Conservation (phyloP, 805 yeast species). For the Candida sakaeoensis region DNA sequence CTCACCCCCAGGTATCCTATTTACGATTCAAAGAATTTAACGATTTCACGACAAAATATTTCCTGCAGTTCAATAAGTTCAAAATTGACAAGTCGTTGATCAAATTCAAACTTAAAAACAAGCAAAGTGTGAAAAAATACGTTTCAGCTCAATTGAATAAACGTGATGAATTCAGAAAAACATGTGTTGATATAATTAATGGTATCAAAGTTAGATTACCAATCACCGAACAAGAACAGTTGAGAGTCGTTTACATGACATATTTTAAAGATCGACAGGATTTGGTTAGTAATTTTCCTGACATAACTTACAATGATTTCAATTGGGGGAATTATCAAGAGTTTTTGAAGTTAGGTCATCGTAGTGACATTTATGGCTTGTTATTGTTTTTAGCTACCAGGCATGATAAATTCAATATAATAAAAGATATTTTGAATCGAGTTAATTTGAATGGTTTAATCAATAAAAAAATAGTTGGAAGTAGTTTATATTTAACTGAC, state of each 20-base stretch:
- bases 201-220: slow-evolving; percentile 29
- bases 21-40: slow-evolving; percentile 22
- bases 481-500: not conserved
- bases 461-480: not conserved
- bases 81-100: slow-evolving; percentile 4
- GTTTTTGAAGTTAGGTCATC: slow-evolving; percentile 12
- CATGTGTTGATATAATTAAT: slow-evolving; percentile 20
- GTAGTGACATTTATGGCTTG: slow-evolving; percentile 4
- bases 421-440: slow-evolving; percentile 17
- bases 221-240: slow-evolving; percentile 27
- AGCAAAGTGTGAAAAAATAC: slow-evolving; percentile 23
- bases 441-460: not conserved
- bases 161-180: not conserved
- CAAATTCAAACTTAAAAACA: slow-evolving; percentile 10
- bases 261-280: slow-evolving; percentile 29
- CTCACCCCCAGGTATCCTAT: slow-evolving; percentile 23
- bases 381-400: slow-evolving; percentile 28
- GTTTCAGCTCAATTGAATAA: slow-evolving; percentile 10
- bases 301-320: slow-evolving; percentile 14
- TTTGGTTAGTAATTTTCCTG: slow-evolving; percentile 12
- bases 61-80: slow-evolving; percentile 1
- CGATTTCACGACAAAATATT: slow-evolving; percentile 21
- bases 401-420: slow-evolving; percentile 20
- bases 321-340: slow-evolving; percentile 18
- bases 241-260: slow-evolving; percentile 22